Conservation (phyloP, 768 basidiomycete species). For the Leccinum disarticulatum region DNA sequence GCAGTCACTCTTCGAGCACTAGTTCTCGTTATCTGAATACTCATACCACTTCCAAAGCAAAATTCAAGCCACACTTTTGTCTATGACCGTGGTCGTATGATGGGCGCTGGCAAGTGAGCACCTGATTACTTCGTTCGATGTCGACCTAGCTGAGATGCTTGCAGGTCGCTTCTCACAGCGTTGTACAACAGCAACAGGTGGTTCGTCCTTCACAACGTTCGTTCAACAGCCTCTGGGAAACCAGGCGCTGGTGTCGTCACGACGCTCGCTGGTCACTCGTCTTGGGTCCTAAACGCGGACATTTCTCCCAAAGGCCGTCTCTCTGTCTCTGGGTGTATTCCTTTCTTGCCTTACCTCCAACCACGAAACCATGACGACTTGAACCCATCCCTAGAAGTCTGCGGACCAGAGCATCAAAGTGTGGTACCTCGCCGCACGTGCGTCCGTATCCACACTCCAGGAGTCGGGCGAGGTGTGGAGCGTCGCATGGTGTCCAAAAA, state of each 20-base stretch:
- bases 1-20: too few relatives aligned
- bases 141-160: background rate
- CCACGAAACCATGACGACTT: background rate
- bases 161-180: slow-evolving; percentile 77
- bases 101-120: slow-evolving; percentile 55
- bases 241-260: slow-evolving; percentile 78
- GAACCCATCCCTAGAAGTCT: slow-evolving; percentile 46
- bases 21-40: too few relatives aligned
- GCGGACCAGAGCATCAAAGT: slow-evolving; percentile 85
- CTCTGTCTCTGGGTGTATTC: slow-evolving; percentile 72
- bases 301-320: slow-evolving; percentile 78
- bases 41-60: too few relatives aligned
- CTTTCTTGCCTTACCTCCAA: background rate
- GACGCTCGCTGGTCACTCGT: slow-evolving; percentile 70
- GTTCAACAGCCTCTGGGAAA: slow-evolving; percentile 40
- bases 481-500: slow-evolving; percentile 74
- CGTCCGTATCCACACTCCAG: slow-evolving; percentile 73
- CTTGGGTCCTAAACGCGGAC: slow-evolving; percentile 85
- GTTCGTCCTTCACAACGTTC: slow-evolving; percentile 63
- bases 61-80: too few relatives aligned
- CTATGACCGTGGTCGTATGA: slow-evolving; percentile 77
- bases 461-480: slow-evolving; percentile 84
- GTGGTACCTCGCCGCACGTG: slow-evolving; percentile 78
- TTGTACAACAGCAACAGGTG: slow-evolving; percentile 58
- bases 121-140: background rate